Conservation (phyloP, 805 yeast species). For the Debaryomyces hansenii region DNA sequence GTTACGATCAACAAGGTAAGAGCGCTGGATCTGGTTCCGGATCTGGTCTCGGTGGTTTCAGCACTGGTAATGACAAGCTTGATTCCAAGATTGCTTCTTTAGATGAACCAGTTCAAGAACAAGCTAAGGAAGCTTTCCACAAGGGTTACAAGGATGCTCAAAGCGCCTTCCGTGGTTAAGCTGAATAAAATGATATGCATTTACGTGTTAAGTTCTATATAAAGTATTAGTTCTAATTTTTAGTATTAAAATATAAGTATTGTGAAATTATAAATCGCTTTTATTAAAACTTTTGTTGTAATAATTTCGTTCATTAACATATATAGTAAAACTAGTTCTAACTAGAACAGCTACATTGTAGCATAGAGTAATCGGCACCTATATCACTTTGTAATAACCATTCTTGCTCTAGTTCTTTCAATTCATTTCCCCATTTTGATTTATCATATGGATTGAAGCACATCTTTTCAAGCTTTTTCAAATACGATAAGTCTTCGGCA, state of each 20-base stretch:
- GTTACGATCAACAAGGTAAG: slow-evolving; percentile 2
- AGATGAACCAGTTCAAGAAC: slow-evolving; percentile 32
- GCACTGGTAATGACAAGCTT: slow-evolving; percentile 37
- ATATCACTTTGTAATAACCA: slow-evolving; percentile 55
- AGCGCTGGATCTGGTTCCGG: slow-evolving; percentile 10
- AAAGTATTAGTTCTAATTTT: neutral
- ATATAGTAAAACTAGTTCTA: slow-evolving; percentile 4
- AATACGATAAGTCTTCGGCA: slow-evolving; percentile 45
- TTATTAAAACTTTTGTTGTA: no score
- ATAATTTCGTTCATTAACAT: no score
- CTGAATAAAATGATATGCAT: neutral
- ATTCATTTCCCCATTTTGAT: slow-evolving; percentile 64
- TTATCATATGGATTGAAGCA: slow-evolving; percentile 70
- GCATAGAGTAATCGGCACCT: slow-evolving; percentile 56
- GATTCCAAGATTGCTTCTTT: slow-evolving; percentile 35
- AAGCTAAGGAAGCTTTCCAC: slow-evolving; percentile 42
- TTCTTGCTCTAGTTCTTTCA: slow-evolving; percentile 54
- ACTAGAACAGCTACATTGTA: slow-evolving; percentile 73
- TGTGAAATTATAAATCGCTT: no score
- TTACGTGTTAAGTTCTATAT: neutral
- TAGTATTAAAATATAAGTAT: neutral
- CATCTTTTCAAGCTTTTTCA: slow-evolving; percentile 70
- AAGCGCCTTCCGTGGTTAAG: slow-evolving; percentile 16
- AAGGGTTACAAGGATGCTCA: slow-evolving; percentile 41
- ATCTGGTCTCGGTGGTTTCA: slow-evolving; percentile 18